Conservation (phyloP, 2,329 filamentous ascomycete genomes). For the Monosporascus sp. region DNA sequence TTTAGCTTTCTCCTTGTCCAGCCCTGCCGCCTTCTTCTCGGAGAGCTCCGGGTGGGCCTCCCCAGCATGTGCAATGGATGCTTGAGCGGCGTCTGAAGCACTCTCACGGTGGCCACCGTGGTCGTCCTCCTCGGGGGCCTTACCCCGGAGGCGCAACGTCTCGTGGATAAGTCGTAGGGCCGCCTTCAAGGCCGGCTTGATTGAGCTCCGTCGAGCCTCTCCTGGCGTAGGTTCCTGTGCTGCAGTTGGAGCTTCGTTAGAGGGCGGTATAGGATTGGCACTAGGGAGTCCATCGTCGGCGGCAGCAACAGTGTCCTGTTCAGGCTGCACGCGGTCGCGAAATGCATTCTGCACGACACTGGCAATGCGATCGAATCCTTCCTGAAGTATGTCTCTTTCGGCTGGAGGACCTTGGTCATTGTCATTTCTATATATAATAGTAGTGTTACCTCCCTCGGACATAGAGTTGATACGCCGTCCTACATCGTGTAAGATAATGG, state of each 20-base stretch:
- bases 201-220: neutral
- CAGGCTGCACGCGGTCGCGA: neutral
- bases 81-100: neutral
- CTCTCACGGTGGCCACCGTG: no score
- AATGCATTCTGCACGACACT: neutral
- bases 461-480: neutral
- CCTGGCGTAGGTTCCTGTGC: neutral
- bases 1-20: slow-evolving; percentile 13
- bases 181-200: neutral
- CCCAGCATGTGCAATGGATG: neutral
- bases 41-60: no score
- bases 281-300: no score
- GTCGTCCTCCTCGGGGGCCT: neutral
- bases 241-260: neutral
- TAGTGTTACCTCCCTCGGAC: neutral
- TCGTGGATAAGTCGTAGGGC: neutral
- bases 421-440: neutral
- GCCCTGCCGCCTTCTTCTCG: slow-evolving; percentile 2
- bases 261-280: no score
- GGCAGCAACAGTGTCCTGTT: neutral
- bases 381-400: neutral
- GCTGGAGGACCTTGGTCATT: neutral
- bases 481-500: neutral
- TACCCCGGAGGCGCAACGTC: neutral
- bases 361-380: neutral